phyloP scores from a whole-genome alignment of 495 filamentous ascomycete genomes.

The Hypomontagnella monticulosa region DNA sequence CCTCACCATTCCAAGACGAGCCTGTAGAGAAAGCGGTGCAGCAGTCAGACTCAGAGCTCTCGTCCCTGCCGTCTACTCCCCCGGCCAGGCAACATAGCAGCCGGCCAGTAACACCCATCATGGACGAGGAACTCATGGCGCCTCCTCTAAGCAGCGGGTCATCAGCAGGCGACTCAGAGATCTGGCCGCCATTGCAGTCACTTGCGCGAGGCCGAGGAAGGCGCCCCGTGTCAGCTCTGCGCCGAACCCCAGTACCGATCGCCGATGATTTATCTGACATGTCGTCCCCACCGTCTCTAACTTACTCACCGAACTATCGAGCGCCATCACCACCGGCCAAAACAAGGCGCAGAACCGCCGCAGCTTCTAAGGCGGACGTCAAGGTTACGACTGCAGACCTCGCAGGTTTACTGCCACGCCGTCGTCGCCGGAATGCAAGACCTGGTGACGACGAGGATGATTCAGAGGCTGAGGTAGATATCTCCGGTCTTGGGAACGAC shows the following conservation, averaged over 20 bases:
- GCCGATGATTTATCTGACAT: conserved; percentile 50
- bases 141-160: conserved; percentile 57
- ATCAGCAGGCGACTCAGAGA: conserved; percentile 47
- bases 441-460: conserved; percentile 31
- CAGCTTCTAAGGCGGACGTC: conserved; percentile 31
- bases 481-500: conserved; percentile 42
- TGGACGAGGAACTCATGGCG: conserved; percentile 55
- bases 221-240: conserved; percentile 34
- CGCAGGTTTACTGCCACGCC: conserved; percentile 52
- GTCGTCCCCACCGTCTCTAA: conserved; percentile 61
- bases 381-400: conserved; percentile 56
- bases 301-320: conserved; percentile 60
- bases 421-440: conserved; percentile 43
- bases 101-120: conserved; percentile 33
- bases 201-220: conserved; percentile 48
- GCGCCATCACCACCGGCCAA: conserved; percentile 42
- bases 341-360: conserved; percentile 31
- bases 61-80: conserved; percentile 32
- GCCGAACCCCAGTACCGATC: conserved; percentile 44
- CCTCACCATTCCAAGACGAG: conserved; percentile 42
- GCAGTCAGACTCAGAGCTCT: conserved; percentile 42
- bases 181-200: conserved; percentile 53
- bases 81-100: conserved; percentile 22
- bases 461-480: conserved; percentile 44
- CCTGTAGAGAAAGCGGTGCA: conserved; percentile 42